These are phyloP conservation scores for Quercus phellos DNA, from an alignment of 331 rosid genomes.

Conservation along the genomic window DNA sequence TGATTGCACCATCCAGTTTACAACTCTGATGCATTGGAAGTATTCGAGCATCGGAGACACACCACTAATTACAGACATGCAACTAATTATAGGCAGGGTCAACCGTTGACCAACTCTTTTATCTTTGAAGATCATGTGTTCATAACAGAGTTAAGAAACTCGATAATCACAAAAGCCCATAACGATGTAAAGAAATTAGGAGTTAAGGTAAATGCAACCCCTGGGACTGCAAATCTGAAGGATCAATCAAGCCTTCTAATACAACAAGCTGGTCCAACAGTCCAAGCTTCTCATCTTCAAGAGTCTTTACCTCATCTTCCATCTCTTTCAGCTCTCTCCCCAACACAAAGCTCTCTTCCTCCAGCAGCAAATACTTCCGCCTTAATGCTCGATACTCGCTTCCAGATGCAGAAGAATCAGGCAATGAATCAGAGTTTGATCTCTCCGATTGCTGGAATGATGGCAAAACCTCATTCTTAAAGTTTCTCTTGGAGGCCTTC, in stretches of 20 bases:
- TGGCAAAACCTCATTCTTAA: slow-evolving; percentile 50
- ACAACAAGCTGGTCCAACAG: slow-evolving; percentile 86
- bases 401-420: slow-evolving; percentile 73
- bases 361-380: slow-evolving; percentile 69
- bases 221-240: slow-evolving; percentile 52
- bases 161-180: slow-evolving; percentile 3
- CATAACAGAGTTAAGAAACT: slow-evolving; percentile 8
- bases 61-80: not conserved
- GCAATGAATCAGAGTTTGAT: slow-evolving; percentile 84
- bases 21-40: not conserved
- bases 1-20: not conserved
- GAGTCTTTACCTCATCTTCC: slow-evolving; percentile 74
- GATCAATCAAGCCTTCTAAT: slow-evolving; percentile 79
- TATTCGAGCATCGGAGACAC: not conserved
- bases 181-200: not conserved
- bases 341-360: slow-evolving; percentile 74
- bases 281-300: slow-evolving; percentile 82
- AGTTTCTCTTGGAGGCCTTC: slow-evolving; percentile 54
- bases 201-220: slow-evolving; percentile 17
- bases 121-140: not conserved
- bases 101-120: slow-evolving; percentile 5
- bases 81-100: not conserved
- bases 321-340: slow-evolving; percentile 64
- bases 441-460: slow-evolving; percentile 62
- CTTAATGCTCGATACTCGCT: slow-evolving; percentile 75